Percentiles rank a stretch among this genome's conserved stretches.
Conservation (phyloP, 352 stramenopile species). For the Globisporangium polare region DNA sequence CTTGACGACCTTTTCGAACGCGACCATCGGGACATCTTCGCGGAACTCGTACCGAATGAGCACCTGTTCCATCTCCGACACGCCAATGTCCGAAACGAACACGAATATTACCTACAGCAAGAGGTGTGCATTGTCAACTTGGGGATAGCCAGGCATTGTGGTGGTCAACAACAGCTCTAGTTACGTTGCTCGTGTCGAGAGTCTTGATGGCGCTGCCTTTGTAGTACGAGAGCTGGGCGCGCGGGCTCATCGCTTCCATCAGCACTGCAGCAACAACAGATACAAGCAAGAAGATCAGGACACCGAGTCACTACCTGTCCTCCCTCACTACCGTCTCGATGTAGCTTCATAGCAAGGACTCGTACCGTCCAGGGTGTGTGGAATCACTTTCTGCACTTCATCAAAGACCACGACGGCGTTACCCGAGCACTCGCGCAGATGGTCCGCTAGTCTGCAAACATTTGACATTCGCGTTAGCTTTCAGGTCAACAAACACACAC, state of each 20-base stretch:
- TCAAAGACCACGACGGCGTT: constrained; percentile 90
- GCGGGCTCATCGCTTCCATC: constrained; percentile 70
- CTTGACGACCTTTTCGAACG: constrained; percentile 78
- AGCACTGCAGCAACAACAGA: constrained; percentile 33
- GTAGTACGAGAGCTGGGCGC: constrained; percentile 74
- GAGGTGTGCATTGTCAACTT: too few species aligned
- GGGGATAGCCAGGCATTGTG: too few species aligned
- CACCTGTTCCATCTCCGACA: constrained; percentile 77
- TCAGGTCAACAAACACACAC: not conserved
- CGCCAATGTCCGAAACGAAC: constrained; percentile 87
- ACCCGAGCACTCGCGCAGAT: constrained; percentile 76
- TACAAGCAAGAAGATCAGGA: constrained; percentile 1
- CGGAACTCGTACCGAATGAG: constrained; percentile 80
- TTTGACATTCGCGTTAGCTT: not conserved
- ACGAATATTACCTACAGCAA: constrained; percentile 76
- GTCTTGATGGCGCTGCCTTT: constrained; percentile 58
- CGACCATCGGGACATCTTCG: constrained; percentile 50
- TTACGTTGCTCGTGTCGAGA: constrained; percentile 76
- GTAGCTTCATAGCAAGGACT: not conserved
- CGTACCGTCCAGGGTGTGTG: constrained; percentile 84
- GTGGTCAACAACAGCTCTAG: too few species aligned
- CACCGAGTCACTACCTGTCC: not conserved
- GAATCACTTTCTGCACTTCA: constrained; percentile 91
- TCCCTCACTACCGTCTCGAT: not conserved
- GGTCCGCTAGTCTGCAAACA: constrained; percentile 57